Conservation (phyloP, 169 alveolate genomes). For the Cytauxzoon felis region DNA sequence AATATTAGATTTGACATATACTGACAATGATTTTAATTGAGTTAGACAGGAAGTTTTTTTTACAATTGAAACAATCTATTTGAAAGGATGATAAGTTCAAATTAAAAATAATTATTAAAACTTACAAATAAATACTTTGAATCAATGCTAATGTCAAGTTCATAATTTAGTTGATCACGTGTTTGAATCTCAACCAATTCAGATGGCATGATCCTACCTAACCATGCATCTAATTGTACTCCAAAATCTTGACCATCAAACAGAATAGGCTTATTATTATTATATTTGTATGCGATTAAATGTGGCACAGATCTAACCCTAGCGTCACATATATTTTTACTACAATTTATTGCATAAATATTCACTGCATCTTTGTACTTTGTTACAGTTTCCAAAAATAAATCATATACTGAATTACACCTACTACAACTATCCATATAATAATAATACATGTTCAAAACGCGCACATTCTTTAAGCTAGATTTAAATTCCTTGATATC, state of each 20-base stretch:
- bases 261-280: conserved; percentile 37
- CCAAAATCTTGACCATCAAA: conserved; percentile 30
- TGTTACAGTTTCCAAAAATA: conserved; percentile 57
- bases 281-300: conserved; percentile 40
- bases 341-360: conserved; percentile 66
- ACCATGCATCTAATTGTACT: conserved; percentile 11
- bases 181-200: conserved; percentile 21
- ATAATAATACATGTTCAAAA: conserved; percentile 63
- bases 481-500: conserved; percentile 22
- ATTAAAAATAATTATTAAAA: not conserved
- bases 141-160: no score
- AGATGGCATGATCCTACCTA: conserved; percentile 24
- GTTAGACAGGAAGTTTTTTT: conserved; percentile 57
- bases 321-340: conserved; percentile 52
- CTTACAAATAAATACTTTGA: no score
- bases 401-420: conserved; percentile 58
- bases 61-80: conserved; percentile 62
- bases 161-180: not conserved
- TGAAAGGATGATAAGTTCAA: not conserved
- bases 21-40: conserved; percentile 64
- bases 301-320: conserved; percentile 64
- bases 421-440: conserved; percentile 75
- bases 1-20: conserved; percentile 55
- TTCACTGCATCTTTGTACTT: conserved; percentile 69
- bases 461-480: conserved; percentile 41